Conservation (phyloP, 345 rosid species). For the Rubroshorea leprosula region DNA sequence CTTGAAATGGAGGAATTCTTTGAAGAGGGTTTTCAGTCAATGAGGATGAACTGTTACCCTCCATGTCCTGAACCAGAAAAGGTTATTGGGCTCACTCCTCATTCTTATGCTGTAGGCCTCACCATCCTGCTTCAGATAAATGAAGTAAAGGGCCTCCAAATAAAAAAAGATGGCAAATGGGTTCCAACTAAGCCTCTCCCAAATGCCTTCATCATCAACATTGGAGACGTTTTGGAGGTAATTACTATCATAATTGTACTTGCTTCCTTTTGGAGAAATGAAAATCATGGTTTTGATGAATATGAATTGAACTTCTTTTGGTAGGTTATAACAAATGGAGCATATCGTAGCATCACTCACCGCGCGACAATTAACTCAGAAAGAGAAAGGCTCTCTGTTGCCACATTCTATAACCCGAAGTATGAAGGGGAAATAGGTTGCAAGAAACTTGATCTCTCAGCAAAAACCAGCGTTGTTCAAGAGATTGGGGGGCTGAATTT, state of each 20-base stretch:
- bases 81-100: constrained; percentile 31
- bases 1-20: too few species aligned
- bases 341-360: constrained; percentile 41
- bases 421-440: constrained; percentile 33
- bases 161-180: constrained; percentile 35
- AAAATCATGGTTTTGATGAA: too few species aligned
- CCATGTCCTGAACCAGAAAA: too few species aligned
- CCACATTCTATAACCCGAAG: constrained; percentile 28
- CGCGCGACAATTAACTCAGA: too few species aligned
- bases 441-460: constrained; percentile 30
- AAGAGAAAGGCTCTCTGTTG: constrained; percentile 29
- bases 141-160: constrained; percentile 34
- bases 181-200: constrained; percentile 28
- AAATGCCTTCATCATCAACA: constrained; percentile 34
- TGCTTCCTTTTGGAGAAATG: too few species aligned
- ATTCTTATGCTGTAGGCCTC: constrained; percentile 34
- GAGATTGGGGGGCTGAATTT: constrained; percentile 12
- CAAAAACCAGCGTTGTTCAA: constrained; percentile 22
- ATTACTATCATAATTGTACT: too few species aligned
- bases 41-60: too few species aligned
- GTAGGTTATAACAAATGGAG: constrained; percentile 45
- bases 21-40: too few species aligned
- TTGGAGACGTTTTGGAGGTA: constrained; percentile 14
- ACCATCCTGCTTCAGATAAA: constrained; percentile 35
- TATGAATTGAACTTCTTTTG: not conserved